These are phyloP conservation scores for Liriodendron chinense DNA, from an alignment of 164 flowering plant species.

Conservation along the genomic window DNA sequence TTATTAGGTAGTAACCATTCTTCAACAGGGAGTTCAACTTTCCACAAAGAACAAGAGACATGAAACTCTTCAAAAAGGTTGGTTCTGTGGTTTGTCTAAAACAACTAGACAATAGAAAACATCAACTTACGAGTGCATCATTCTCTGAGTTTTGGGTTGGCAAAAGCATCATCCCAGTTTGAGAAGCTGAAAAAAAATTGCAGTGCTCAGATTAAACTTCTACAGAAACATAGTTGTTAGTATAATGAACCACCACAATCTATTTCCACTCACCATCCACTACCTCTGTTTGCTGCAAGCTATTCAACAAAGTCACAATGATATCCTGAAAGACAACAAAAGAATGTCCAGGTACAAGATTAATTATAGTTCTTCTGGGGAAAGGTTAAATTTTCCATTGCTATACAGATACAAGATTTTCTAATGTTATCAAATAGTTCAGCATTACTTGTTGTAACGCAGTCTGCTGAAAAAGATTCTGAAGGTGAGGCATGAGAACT, in stretches of 20 bases:
- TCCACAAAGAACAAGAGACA: not conserved
- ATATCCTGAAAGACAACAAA: constrained; percentile 57
- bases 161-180: constrained; percentile 67
- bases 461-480: constrained; percentile 90
- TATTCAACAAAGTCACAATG: constrained; percentile 59
- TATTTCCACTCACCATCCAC: constrained; percentile 59
- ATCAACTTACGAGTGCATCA: constrained; percentile 53
- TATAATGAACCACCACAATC: not conserved
- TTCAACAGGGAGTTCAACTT: not conserved
- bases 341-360: constrained; percentile 1
- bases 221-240: not conserved
- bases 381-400: not conserved
- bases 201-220: not conserved
- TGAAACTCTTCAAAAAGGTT: not conserved
- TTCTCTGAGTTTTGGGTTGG: constrained; percentile 59
- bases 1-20: not conserved
- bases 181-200: constrained; percentile 49
- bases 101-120: not conserved
- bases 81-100: not conserved
- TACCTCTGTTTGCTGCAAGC: constrained; percentile 67
- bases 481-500: constrained; percentile 81
- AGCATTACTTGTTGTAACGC: constrained; percentile 74
- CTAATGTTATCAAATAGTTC: not conserved
- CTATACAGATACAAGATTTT: not conserved
- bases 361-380: not conserved